Conservation (phyloP, 164 flowering plant genomes). For the Sedum album region DNA sequence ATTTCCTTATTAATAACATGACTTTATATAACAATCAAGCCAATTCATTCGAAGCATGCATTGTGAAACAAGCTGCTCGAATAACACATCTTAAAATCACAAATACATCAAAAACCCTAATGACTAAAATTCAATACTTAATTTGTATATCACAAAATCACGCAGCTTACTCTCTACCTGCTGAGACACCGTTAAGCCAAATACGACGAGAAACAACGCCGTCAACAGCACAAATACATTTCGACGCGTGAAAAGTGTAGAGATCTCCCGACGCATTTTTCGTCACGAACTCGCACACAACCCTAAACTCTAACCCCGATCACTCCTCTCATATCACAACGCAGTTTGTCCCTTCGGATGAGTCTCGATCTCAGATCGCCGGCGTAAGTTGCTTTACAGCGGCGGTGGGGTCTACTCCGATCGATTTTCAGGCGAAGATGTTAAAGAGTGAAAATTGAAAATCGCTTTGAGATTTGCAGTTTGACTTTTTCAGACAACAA, state of each 20-base stretch:
- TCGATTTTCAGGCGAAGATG: background rate
- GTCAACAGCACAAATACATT: slow-evolving; percentile 29
- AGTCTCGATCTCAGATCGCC: background rate
- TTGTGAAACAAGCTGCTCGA: background rate
- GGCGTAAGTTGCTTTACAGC: background rate
- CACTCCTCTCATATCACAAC: background rate
- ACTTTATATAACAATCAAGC: background rate
- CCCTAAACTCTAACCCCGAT: background rate
- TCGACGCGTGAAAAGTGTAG: slow-evolving; percentile 31
- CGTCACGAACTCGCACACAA: background rate
- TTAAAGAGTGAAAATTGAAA: background rate
- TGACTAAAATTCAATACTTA: background rate
- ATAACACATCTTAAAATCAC: background rate
- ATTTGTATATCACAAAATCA: background rate
- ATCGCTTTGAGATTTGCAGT: background rate
- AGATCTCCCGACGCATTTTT: slow-evolving; percentile 46
- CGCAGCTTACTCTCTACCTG: slow-evolving; percentile 16
- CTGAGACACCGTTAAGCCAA: slow-evolving; percentile 21
- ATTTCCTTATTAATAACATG: too few species aligned
- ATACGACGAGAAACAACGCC: slow-evolving; percentile 28
- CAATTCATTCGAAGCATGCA: background rate
- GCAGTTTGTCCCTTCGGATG: background rate
- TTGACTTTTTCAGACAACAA: background rate
- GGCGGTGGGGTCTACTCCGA: background rate
- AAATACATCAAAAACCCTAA: background rate